These are phyloP conservation scores for Sporormia fimetaria DNA, from an alignment of 495 filamentous ascomycete species.

Conservation along the genomic window DNA sequence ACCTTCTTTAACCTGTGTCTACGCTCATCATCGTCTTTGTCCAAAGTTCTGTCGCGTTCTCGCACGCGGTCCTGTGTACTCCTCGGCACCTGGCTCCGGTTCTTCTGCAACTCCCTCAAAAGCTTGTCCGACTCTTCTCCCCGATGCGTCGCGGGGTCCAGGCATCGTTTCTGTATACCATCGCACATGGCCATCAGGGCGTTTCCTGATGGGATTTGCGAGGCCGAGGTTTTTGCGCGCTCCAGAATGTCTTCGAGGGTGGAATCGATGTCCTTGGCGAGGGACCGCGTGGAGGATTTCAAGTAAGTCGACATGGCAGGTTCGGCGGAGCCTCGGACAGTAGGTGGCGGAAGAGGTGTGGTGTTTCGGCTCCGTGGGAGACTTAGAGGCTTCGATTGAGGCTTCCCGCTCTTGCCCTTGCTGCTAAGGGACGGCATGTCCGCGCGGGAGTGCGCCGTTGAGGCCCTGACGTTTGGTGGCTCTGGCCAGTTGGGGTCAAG, in stretches of 20 bases:
- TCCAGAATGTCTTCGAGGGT: slow-evolving; percentile 26
- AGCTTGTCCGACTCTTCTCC: slow-evolving; percentile 34
- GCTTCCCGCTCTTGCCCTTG: slow-evolving; percentile 24
- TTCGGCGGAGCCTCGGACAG: slow-evolving; percentile 20
- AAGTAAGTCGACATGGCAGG: slow-evolving; percentile 12
- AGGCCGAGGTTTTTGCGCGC: slow-evolving; percentile 9
- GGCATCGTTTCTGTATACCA: slow-evolving; percentile 17
- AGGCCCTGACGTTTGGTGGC: too few species aligned
- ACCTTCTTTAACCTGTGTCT: slow-evolving; percentile 26
- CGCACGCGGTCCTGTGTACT: slow-evolving; percentile 26
- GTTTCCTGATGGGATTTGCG: slow-evolving; percentile 20
- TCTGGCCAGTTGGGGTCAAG: too few species aligned
- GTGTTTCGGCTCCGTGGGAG: slow-evolving; percentile 29
- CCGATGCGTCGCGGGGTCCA: slow-evolving; percentile 13
- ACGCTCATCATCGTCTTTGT: slow-evolving; percentile 26
- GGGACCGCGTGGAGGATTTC: slow-evolving; percentile 18
- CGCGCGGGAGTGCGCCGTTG: not conserved
- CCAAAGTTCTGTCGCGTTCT: slow-evolving; percentile 18
- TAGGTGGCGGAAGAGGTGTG: slow-evolving; percentile 25
- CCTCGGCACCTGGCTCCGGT: slow-evolving; percentile 46
- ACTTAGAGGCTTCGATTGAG: slow-evolving; percentile 12
- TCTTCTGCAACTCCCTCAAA: slow-evolving; percentile 76
- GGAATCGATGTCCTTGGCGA: slow-evolving; percentile 14
- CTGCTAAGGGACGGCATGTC: slow-evolving; percentile 23
- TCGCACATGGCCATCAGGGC: slow-evolving; percentile 24